These are phyloP conservation scores for Sistotremastrum niveocremeum DNA, from an alignment of 768 basidiomycete species.

Conservation along the genomic window DNA sequence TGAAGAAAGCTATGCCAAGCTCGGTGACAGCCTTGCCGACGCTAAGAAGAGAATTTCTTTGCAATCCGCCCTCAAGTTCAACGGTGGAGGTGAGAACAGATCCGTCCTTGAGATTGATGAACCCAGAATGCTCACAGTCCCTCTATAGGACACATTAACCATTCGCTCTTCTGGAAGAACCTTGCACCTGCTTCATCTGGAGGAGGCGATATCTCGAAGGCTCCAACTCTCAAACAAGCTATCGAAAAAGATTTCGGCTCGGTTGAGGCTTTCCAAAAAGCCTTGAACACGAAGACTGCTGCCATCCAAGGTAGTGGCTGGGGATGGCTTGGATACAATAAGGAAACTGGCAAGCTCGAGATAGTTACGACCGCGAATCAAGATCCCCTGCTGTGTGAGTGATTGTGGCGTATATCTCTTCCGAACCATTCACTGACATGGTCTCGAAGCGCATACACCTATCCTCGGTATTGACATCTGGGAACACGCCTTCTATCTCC, in stretches of 20 bases:
- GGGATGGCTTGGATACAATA: constrained; percentile 90
- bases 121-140: neutral
- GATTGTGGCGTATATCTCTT: neutral
- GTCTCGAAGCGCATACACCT: constrained; percentile 56
- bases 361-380: constrained; percentile 92
- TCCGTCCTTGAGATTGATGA: neutral
- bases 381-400: constrained; percentile 69
- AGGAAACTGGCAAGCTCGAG: constrained; percentile 59
- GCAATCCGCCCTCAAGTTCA: constrained; percentile 90
- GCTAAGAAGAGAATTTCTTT: constrained; percentile 69
- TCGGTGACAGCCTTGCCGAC: constrained; percentile 26
- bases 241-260: constrained; percentile 77
- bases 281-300: constrained; percentile 77
- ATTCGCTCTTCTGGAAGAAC: constrained; percentile 96
- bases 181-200: constrained; percentile 57
- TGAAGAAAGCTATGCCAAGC: constrained; percentile 63
- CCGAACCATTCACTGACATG: neutral
- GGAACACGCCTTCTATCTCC: constrained; percentile 79
- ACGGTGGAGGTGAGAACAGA: constrained; percentile 68
- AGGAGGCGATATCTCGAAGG: constrained; percentile 52
- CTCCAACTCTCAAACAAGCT: constrained; percentile 55
- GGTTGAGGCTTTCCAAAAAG: constrained; percentile 73
- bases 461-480: constrained; percentile 96
- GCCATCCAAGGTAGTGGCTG: constrained; percentile 95
- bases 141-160: constrained; percentile 74